Percentiles rank a stretch among this genome's conserved stretches.
Evolutionary conservation across 2,329 filamentous ascomycete genomes (phyloP).

Genomic region (Pleoardoris graminearum): DNA sequence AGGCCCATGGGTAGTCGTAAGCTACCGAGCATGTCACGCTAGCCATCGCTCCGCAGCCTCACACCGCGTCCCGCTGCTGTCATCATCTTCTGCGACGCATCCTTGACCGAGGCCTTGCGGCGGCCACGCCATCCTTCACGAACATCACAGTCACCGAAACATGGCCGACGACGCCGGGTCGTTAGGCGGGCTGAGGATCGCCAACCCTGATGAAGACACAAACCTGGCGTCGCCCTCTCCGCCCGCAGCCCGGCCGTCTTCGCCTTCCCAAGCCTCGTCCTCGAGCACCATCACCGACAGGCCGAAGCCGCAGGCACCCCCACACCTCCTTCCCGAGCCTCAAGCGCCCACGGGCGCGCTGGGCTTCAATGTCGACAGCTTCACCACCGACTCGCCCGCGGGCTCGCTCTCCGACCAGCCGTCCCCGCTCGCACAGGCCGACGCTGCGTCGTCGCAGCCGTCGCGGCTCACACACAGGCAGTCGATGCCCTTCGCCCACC

Average conservation of each 20-base stretch:
- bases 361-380: constrained; percentile 48
- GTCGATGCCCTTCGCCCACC: constrained; percentile 49
- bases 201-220: constrained; percentile 91
- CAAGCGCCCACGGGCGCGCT: constrained; percentile 38
- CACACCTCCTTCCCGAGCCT: constrained; percentile 40
- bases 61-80: constrained; percentile 24
- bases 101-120: constrained; percentile 34
- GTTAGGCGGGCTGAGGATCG: constrained; percentile 93
- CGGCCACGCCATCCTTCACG: constrained; percentile 13
- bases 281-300: constrained; percentile 46
- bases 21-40: constrained; percentile 14
- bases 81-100: constrained; percentile 22
- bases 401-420: constrained; percentile 28
- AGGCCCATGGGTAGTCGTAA: constrained; percentile 2
- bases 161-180: no score
- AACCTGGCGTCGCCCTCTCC: constrained; percentile 48
- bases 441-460: constrained; percentile 33
- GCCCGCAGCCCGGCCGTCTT: constrained; percentile 26
- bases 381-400: constrained; percentile 36
- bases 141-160: not conserved
- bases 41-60: constrained; percentile 26
- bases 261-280: constrained; percentile 38
- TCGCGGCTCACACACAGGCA: constrained; percentile 47
- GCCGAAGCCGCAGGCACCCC: constrained; percentile 33
- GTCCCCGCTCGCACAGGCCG: constrained; percentile 28